Percentiles rank a stretch among this genome's conserved stretches.
These are phyloP conservation scores for Boletellus deceptivus DNA, from an alignment of 1,284 basidiomycete species.

Conservation along the genomic window DNA sequence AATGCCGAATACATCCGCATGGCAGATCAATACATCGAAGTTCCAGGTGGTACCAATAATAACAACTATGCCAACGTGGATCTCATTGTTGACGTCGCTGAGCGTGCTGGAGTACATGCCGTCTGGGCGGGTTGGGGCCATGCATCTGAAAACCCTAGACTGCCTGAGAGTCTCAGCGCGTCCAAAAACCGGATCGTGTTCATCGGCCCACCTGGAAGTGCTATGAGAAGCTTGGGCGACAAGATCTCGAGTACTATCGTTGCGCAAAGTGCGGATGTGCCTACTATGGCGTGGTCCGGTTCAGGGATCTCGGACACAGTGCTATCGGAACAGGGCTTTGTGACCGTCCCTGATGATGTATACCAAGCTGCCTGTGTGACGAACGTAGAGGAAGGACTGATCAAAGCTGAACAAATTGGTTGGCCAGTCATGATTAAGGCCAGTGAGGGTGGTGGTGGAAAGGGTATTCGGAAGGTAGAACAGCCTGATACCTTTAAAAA, in stretches of 20 bases:
- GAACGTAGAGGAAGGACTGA: slow-evolving; percentile 85
- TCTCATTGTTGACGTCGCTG: slow-evolving; percentile 97
- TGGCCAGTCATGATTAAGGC: slow-evolving; percentile 99
- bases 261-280: slow-evolving; percentile 96
- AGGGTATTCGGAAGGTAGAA: slow-evolving; percentile 96
- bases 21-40: slow-evolving; percentile 99
- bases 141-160: slow-evolving; percentile 96
- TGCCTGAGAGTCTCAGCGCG: slow-evolving; percentile 93
- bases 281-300: slow-evolving; percentile 99
- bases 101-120: slow-evolving; percentile 95
- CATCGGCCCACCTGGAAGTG: slow-evolving; percentile 98
- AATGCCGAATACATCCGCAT: slow-evolving; percentile 99
- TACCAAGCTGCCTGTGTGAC: slow-evolving; percentile 91
- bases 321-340: slow-evolving; percentile 86
- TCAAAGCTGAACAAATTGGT: slow-evolving; percentile 85
- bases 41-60: slow-evolving; percentile 97
- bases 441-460: slow-evolving; percentile 97
- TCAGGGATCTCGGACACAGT: slow-evolving; percentile 90
- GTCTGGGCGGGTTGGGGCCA: slow-evolving; percentile 99
- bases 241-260: slow-evolving; percentile 99
- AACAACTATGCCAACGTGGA: slow-evolving; percentile 99
- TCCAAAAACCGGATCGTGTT: slow-evolving; percentile 97
- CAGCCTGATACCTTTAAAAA: slow-evolving; percentile 87
- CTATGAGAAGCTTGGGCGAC: slow-evolving; percentile 99
- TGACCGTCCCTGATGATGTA: slow-evolving; percentile 90